Conservation (phyloP, 2,329 filamentous ascomycete genomes). For the Verticillium isaacii region DNA sequence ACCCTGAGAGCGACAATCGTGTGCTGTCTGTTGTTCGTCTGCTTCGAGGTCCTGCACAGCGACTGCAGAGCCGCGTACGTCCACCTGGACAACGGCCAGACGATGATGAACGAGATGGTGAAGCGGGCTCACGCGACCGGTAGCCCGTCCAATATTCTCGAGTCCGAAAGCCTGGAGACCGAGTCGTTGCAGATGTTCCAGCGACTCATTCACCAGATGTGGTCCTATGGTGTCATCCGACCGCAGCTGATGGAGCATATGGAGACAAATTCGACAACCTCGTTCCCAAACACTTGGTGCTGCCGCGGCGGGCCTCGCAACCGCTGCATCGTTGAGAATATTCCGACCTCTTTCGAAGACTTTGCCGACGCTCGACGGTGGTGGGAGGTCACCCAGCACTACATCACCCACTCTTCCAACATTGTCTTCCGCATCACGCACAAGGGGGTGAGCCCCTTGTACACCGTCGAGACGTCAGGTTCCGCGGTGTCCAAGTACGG, state of each 20-base stretch:
- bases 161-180: constrained; percentile 15
- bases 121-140: not conserved
- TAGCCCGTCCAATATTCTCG: not conserved
- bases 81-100: constrained; percentile 30
- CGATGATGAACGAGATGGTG: constrained; percentile 28
- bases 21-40: constrained; percentile 30
- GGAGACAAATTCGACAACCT: not conserved
- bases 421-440: constrained; percentile 11
- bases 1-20: constrained; percentile 23
- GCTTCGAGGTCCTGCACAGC: constrained; percentile 31
- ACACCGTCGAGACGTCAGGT: not conserved
- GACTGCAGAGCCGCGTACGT: constrained; percentile 26
- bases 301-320: constrained; percentile 6
- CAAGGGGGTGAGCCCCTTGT: constrained; percentile 4
- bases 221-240: constrained; percentile 17
- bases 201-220: constrained; percentile 21
- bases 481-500: constrained; percentile 2
- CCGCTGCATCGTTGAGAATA: constrained; percentile 6
- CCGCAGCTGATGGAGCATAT: not conserved
- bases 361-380: constrained; percentile 20
- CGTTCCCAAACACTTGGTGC: constrained; percentile 15
- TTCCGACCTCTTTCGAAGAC: constrained; percentile 15
- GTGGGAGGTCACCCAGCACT: constrained; percentile 23
- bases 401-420: constrained; percentile 17
- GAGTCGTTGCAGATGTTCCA: constrained; percentile 23